Conservation (phyloP, 257 asterid genomes). For the Gentiana straminea region DNA sequence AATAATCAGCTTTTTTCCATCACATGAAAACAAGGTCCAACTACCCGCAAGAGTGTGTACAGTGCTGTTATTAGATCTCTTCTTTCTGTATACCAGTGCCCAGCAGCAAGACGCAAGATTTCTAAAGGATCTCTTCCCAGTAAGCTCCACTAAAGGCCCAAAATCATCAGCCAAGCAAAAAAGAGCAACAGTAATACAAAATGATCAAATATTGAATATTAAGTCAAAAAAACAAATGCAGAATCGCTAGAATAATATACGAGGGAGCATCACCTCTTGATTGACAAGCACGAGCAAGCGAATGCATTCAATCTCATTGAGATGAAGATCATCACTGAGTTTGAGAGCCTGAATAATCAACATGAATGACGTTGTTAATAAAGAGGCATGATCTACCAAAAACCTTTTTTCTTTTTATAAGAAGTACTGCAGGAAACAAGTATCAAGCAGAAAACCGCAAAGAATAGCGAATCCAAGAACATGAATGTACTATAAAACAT, state of each 20-base stretch:
- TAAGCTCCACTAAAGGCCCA: conserved; percentile 62
- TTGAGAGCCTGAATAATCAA: conserved; percentile 55
- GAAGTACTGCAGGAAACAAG: not conserved
- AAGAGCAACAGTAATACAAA: not conserved
- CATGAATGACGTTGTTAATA: conserved; percentile 10
- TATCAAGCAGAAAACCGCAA: not conserved
- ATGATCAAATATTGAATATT: not conserved
- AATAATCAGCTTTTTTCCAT: not conserved
- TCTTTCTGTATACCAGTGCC: conserved; percentile 95
- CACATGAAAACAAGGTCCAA: conserved; percentile 13
- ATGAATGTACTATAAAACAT: too few species aligned
- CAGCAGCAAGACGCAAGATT: conserved; percentile 79
- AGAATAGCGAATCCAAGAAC: too few species aligned
- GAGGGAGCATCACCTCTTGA: conserved; percentile 59
- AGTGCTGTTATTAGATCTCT: conserved; percentile 80
- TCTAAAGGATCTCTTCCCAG: conserved; percentile 80
- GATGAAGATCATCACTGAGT: conserved; percentile 93
- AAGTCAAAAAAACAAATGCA: not conserved
- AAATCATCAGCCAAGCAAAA: conserved; percentile 2
- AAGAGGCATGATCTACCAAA: conserved; percentile 12
- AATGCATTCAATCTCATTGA: conserved; percentile 82
- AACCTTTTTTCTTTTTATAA: not conserved
- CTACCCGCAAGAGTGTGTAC: conserved; percentile 73
- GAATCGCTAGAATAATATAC: not conserved
- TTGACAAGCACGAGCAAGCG: conserved; percentile 75